phyloP scores from a whole-genome alignment of 192 early-diverging fungal genomes.

The Entophlyctis luteolus region DNA sequence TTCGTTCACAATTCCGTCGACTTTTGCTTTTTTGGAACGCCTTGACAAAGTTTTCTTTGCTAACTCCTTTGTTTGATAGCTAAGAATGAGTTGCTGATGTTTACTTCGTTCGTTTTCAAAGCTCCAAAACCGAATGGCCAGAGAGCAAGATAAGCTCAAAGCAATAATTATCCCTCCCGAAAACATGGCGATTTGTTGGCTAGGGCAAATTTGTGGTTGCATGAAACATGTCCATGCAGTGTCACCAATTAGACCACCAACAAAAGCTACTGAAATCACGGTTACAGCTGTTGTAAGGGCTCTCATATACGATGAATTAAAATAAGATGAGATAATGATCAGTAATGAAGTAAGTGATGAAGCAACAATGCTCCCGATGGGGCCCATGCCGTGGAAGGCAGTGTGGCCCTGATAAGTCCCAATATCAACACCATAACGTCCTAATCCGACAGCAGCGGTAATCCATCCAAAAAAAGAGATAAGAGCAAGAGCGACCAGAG shows the following conservation, averaged over 20 bases:
- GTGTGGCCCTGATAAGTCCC: not conserved
- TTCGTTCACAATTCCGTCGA: not conserved
- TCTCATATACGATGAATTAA: not conserved
- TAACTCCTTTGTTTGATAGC: too few species aligned
- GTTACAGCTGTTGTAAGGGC: not conserved
- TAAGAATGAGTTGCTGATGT: constrained; percentile 4
- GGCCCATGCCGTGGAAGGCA: constrained; percentile 5
- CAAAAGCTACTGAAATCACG: not conserved
- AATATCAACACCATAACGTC: constrained; percentile 14
- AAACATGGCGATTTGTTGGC: constrained; percentile 16
- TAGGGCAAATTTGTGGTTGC: not conserved
- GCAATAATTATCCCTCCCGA: not conserved
- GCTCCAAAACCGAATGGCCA: constrained; percentile 15
- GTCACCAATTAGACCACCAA: constrained; percentile 9
- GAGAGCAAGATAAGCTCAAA: not conserved
- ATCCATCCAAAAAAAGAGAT: not conserved
- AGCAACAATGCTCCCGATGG: constrained; percentile 2
- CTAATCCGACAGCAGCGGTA: constrained; percentile 8
- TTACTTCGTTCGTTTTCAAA: constrained; percentile 10
- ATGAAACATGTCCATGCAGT: not conserved
- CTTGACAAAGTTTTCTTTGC: too few species aligned
- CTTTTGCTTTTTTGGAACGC: too few species aligned
- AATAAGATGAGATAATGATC: not conserved
- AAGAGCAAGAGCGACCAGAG: not conserved
- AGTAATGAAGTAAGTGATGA: not conserved